Conservation (phyloP, 345 rosid genomes). For the Sonneratia caseolaris region DNA sequence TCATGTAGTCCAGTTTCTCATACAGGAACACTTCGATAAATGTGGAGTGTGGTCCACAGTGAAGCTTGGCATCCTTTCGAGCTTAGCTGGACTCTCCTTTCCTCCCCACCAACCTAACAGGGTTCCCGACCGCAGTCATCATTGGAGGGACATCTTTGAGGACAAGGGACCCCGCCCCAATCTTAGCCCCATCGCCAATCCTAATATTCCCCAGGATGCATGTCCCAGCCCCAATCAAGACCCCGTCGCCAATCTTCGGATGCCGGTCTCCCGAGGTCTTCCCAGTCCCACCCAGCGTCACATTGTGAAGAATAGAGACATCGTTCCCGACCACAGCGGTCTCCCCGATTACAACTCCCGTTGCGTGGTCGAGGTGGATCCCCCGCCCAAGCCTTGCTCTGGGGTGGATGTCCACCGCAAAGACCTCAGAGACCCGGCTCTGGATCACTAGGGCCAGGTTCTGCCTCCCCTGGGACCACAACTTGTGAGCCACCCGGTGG, state of each 20-base stretch:
- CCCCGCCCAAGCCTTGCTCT: constrained; percentile 76
- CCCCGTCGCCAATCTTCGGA: constrained; percentile 92
- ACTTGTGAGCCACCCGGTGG: constrained; percentile 68
- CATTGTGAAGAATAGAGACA: constrained; percentile 81
- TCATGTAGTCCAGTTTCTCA: constrained; percentile 14
- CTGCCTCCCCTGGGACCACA: constrained; percentile 51
- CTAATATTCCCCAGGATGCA: constrained; percentile 74
- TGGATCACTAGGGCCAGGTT: constrained; percentile 60
- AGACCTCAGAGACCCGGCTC: constrained; percentile 65
- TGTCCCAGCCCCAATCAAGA: constrained; percentile 86
- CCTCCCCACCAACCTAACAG: constrained; percentile 74
- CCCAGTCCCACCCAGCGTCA: constrained; percentile 94
- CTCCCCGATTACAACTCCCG: constrained; percentile 77
- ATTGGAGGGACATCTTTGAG: constrained; percentile 66
- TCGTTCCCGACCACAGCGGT: constrained; percentile 81
- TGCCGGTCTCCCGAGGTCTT: constrained; percentile 72
- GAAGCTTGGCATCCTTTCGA: constrained; percentile 59
- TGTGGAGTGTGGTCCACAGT: constrained; percentile 87
- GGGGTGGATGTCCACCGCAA: constrained; percentile 83
- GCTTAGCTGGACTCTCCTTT: constrained; percentile 56
- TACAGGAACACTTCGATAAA: constrained; percentile 51
- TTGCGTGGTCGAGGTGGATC: constrained; percentile 74
- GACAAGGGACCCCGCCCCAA: constrained; percentile 88
- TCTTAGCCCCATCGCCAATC: constrained; percentile 88
- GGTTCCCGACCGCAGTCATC: constrained; percentile 88